These are phyloP conservation scores for Nissolia schottii DNA, from an alignment of 306 rosid genomes.

Conservation along the genomic window DNA sequence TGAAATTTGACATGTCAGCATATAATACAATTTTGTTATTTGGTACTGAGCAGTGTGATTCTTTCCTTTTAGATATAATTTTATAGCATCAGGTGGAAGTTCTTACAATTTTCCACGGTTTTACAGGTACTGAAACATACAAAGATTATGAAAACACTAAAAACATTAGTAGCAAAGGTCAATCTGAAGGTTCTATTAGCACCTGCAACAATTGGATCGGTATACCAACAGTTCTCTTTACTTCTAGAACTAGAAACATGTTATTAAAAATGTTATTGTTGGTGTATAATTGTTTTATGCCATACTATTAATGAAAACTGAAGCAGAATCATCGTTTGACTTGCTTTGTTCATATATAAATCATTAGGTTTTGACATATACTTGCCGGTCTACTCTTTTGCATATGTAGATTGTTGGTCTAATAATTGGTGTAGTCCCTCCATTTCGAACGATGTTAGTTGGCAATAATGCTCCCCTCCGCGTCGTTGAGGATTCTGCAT, in stretches of 20 bases:
- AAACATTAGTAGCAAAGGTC: neutral
- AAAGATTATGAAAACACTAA: neutral
- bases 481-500: conserved; percentile 24
- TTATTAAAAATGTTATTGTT: too few relatives aligned
- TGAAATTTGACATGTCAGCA: neutral
- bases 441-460: conserved; percentile 15
- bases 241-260: neutral
- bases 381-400: neutral
- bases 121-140: conserved; percentile 12
- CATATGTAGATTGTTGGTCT: conserved; percentile 26
- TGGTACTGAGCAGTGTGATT: neutral
- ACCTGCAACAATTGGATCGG: conserved; percentile 33
- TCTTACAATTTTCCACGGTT: neutral
- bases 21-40: neutral
- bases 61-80: neutral
- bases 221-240: neutral
- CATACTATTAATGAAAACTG: too few relatives aligned
- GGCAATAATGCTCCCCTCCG: conserved; percentile 34
- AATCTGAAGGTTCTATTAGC: conserved; percentile 26
- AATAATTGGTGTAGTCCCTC: conserved; percentile 27
- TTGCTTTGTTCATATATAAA: too few relatives aligned
- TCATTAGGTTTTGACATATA: neutral
- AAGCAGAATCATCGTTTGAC: too few relatives aligned
- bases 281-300: neutral
- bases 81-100: neutral